phyloP scores from a whole-genome alignment of 2,329 filamentous ascomycete genomes.

The Furcasterigmium sp. region DNA sequence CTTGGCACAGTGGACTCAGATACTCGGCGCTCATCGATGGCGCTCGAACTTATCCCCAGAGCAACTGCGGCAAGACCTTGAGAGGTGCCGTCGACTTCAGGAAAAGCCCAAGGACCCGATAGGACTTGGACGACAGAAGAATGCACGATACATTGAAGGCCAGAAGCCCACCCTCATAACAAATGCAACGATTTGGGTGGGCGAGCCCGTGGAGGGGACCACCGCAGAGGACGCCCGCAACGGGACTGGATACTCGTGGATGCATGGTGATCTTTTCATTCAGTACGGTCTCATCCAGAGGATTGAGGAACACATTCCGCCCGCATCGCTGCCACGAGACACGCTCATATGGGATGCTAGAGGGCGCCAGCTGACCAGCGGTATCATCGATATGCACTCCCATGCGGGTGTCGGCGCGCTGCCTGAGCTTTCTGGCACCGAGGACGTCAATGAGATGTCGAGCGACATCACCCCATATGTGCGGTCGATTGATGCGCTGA shows the following conservation, averaged over 20 bases:
- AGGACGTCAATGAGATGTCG: slow-evolving; percentile 60
- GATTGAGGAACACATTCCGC: slow-evolving; percentile 40
- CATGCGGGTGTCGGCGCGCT: slow-evolving; percentile 57
- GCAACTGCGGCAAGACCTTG: slow-evolving; percentile 48
- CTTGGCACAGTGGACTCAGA: slow-evolving; percentile 43
- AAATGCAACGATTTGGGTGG: slow-evolving; percentile 63
- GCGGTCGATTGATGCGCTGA: slow-evolving; percentile 59
- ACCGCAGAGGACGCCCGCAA: slow-evolving; percentile 47
- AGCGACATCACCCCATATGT: slow-evolving; percentile 63
- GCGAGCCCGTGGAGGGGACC: slow-evolving; percentile 50
- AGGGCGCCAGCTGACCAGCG: slow-evolving; percentile 58
- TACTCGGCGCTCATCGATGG: slow-evolving; percentile 12
- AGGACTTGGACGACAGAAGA: slow-evolving; percentile 51
- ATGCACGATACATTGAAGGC: slow-evolving; percentile 55
- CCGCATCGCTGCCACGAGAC: slow-evolving; percentile 36
- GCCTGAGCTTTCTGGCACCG: slow-evolving; percentile 47
- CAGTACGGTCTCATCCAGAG: slow-evolving; percentile 56
- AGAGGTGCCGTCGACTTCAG: slow-evolving; percentile 50
- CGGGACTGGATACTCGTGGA: slow-evolving; percentile 58
- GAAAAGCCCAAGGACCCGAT: slow-evolving; percentile 49
- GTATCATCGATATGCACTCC: slow-evolving; percentile 69
- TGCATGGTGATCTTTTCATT: slow-evolving; percentile 53
- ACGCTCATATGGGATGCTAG: slow-evolving; percentile 50
- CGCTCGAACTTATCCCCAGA: slow-evolving; percentile 39
- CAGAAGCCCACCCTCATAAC: slow-evolving; percentile 56